Conservation (phyloP, 2,329 filamentous ascomycete genomes). For the Neonectria punicea region DNA sequence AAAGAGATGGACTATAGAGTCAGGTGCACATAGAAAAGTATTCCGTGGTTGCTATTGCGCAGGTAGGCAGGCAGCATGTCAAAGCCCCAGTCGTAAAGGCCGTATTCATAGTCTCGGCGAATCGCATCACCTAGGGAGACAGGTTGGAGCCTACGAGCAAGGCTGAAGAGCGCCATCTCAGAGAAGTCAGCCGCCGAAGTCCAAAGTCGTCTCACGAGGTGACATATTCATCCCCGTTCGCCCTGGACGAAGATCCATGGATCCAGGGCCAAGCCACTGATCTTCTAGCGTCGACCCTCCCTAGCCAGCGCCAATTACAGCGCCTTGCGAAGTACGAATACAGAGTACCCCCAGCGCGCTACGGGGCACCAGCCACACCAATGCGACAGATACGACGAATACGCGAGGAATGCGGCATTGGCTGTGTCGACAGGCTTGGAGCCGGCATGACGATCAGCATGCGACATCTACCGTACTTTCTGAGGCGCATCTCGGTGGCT, state of each 20-base stretch:
- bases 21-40: too few species aligned
- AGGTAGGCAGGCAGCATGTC: too few species aligned
- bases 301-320: background rate
- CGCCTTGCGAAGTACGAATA: background rate
- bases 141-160: background rate
- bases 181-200: background rate
- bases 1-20: too few species aligned
- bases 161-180: slow-evolving; percentile 11
- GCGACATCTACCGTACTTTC: background rate
- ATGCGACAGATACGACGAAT: slow-evolving; percentile 15
- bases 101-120: background rate
- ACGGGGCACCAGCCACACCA: background rate
- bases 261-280: slow-evolving; percentile 4
- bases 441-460: background rate
- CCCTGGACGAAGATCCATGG: background rate
- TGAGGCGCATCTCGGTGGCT: too few species aligned
- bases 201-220: background rate
- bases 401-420: slow-evolving; percentile 4
- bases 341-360: background rate
- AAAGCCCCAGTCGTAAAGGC: background rate
- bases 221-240: background rate
- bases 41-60: too few species aligned
- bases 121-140: slow-evolving; percentile 9
- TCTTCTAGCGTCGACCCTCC: background rate
- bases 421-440: background rate